Base-by-base conservation (phyloP, 2,329 filamentous ascomycete species). In the Cladophialophora yegresii region DNA sequence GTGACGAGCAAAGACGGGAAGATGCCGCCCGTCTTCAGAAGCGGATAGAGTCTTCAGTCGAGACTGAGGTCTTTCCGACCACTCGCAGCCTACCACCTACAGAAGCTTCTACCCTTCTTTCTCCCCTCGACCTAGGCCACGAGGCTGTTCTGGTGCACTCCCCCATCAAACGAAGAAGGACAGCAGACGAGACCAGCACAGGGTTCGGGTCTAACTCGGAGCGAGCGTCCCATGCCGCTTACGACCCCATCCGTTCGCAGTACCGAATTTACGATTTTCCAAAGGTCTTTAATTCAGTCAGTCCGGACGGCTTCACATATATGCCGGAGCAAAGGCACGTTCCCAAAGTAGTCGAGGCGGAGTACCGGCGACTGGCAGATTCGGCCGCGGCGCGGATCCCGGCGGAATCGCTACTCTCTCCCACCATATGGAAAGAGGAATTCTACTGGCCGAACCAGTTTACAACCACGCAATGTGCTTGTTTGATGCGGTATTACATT, bases 401-500 rank as follows among this genome's bases (percentile, higher is more conserved):
- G 9, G 36, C 49, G 23, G 70, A 70, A 33, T 47, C 62, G 30
- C 58, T 69, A n/a, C 64, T 71, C 8, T 68, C 67, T 8, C 67
- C 69, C 4, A 54, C 64, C 9, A 66, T 63, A 43, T 71, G 70
- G 70, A 70, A 70, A 59, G 62, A 65, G 56, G 59, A 69, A 23
- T 71, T 71, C 63, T 65, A 64, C 26, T 71, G 70, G 70, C 70
- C 70, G 10, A 71, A 71, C 54, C 61, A 67, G 40, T 67, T 59
- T 47, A 71, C 70, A 12, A 71, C 70, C 5, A 68, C 66, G 40
- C 69, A 71, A 61, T 71, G 70, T 63, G 65, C 67, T 30, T 71
- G 69, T 57, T 45, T 71, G 58, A 70, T 71, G 63, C 68, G 65
- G 57, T 71, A 71, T 45, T 71, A 70, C 33, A 70, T 72, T 10